phyloP scores from a whole-genome alignment of 306 rosid species.

The Acacia melanoxylon region DNA sequence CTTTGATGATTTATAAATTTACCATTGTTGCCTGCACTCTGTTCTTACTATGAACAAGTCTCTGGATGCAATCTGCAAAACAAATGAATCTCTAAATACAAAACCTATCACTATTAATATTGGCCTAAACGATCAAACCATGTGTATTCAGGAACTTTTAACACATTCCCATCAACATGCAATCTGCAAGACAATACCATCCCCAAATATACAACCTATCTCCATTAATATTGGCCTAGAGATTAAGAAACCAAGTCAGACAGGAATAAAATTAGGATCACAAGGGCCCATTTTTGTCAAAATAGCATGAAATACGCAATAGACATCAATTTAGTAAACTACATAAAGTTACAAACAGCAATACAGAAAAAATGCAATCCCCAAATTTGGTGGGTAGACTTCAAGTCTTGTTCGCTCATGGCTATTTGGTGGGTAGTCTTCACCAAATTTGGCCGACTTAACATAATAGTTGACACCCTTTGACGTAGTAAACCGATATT shows the following conservation, averaged over 20 bases:
- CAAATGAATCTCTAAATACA: too few species aligned
- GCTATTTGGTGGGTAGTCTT: too few species aligned
- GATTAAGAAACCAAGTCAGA: neutral
- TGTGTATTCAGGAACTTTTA: neutral
- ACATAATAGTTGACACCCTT: too few species aligned
- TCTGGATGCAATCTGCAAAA: too few species aligned
- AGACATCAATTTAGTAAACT: neutral
- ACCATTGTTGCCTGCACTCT: too few species aligned
- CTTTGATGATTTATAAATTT: too few species aligned
- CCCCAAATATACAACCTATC: neutral
- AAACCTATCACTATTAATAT: too few species aligned
- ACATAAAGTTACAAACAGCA: neutral
- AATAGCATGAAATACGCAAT: conserved; percentile 9
- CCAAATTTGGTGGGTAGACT: too few species aligned
- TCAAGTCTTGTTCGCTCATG: too few species aligned
- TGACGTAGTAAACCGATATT: too few species aligned
- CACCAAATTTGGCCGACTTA: too few species aligned
- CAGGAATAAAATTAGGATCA: neutral
- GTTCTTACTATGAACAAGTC: too few species aligned
- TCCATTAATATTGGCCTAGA: neutral
- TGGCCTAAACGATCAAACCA: neutral
- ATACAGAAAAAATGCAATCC: conserved; percentile 3
- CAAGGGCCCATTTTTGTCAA: neutral
- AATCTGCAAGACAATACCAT: neutral
- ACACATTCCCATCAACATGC: neutral